phyloP scores from a whole-genome alignment of 768 basidiomycete genomes.

The Chalciporus piperatus region DNA sequence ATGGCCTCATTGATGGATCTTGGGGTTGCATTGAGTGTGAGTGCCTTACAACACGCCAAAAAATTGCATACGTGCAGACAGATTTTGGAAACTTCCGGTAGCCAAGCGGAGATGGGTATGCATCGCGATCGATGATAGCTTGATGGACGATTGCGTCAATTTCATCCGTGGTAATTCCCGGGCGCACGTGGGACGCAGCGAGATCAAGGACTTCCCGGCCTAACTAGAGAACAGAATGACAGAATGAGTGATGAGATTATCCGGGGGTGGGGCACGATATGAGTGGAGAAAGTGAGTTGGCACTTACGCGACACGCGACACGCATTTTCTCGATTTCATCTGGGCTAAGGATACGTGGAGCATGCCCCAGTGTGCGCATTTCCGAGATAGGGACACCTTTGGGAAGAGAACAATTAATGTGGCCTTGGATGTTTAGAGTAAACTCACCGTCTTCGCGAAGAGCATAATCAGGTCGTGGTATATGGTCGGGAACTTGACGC shows the following conservation, averaged over 20 bases:
- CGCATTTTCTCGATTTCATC: conserved; percentile 92
- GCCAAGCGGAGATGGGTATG: conserved; percentile 92
- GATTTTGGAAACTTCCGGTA: conserved; percentile 94
- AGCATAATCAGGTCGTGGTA: conserved; percentile 87
- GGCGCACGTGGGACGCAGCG: conserved; percentile 78
- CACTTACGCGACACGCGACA: conserved; percentile 74
- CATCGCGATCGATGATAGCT: conserved; percentile 83
- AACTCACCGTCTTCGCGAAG: conserved; percentile 52
- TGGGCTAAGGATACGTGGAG: conserved; percentile 59
- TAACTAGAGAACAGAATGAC: conserved; percentile 47
- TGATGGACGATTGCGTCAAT: conserved; percentile 93
- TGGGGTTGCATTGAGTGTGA: conserved; percentile 25
- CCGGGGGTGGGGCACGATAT: background rate
- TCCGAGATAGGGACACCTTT: conserved; percentile 63
- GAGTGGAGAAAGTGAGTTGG: background rate
- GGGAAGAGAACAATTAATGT: conserved; percentile 5
- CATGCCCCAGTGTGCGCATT: conserved; percentile 52
- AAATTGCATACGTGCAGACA: conserved; percentile 79
- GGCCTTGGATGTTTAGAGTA: background rate
- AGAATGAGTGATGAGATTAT: background rate
- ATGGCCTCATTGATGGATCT: conserved; percentile 92
- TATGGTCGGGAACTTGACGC: conserved; percentile 77
- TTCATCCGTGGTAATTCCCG: conserved; percentile 96
- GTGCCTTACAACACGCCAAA: background rate
- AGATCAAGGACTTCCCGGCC: conserved; percentile 91